Conservation (phyloP, 352 stramenopile species). For the Phytophthora megakarya region DNA sequence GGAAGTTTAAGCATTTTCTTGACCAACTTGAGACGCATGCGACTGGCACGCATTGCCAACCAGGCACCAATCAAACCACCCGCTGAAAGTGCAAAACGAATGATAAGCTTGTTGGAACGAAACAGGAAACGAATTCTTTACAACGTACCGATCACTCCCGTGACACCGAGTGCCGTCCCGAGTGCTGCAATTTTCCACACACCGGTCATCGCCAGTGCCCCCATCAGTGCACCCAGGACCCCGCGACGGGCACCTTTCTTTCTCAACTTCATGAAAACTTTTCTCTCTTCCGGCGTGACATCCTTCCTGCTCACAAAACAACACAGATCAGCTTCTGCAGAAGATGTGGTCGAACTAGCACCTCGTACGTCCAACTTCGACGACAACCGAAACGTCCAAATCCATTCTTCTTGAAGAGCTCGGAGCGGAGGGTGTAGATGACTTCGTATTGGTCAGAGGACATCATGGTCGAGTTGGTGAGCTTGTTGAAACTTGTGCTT, state of each 20-base stretch:
- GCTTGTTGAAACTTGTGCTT: not conserved
- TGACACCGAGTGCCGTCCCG: constrained; percentile 12
- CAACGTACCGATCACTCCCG: constrained; percentile 16
- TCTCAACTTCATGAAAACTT: constrained; percentile 15
- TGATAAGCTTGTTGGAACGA: not conserved
- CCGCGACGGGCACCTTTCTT: constrained; percentile 15
- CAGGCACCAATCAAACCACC: constrained; percentile 16
- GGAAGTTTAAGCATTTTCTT: constrained; percentile 19
- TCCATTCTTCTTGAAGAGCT: constrained; percentile 12
- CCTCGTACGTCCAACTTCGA: constrained; percentile 14
- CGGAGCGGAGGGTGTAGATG: constrained; percentile 17
- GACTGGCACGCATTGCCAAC: constrained; percentile 16
- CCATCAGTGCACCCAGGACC: constrained; percentile 9
- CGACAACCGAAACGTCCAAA: not conserved
- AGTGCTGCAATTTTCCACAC: constrained; percentile 22
- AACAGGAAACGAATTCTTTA: not conserved
- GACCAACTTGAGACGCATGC: constrained; percentile 17
- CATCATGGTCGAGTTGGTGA: not conserved
- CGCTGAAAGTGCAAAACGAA: constrained; percentile 1
- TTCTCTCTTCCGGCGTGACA: constrained; percentile 11
- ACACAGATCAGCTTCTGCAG: too few relatives aligned
- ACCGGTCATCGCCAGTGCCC: constrained; percentile 13
- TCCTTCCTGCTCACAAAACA: not conserved
- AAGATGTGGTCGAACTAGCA: too few relatives aligned
- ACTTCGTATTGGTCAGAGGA: constrained; percentile 24